Conservation (phyloP, 345 rosid genomes). For the Cardamine occulta region DNA sequence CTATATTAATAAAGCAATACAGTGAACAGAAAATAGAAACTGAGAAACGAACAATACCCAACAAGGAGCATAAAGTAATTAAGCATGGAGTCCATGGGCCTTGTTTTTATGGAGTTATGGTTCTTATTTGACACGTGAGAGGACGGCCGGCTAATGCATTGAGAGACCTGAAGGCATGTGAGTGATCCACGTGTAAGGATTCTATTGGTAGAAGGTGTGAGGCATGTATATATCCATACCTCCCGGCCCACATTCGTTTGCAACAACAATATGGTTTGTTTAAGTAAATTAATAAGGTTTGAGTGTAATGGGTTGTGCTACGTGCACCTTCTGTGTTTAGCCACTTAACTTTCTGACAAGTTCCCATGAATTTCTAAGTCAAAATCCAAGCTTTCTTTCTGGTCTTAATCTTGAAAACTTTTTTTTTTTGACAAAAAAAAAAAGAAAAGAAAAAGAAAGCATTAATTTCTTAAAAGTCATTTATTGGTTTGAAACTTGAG, state of each 20-base stretch:
- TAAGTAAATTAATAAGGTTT: constrained; percentile 8
- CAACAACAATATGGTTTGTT: constrained; percentile 1
- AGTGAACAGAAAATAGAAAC: constrained; percentile 15
- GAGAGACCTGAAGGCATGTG: constrained; percentile 26
- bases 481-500: no score
- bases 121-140: constrained; percentile 30
- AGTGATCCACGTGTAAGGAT: not conserved
- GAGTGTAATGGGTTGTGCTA: constrained; percentile 20
- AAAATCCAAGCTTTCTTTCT: constrained; percentile 6
- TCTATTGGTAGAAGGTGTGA: constrained; percentile 2
- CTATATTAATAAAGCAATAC: constrained; percentile 2
- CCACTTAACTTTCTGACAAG: constrained; percentile 16
- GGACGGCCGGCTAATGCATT: constrained; percentile 20
- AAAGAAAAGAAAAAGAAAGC: no score
- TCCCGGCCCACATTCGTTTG: constrained; percentile 35
- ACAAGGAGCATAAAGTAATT: constrained; percentile 1
- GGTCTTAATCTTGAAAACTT: constrained; percentile 12
- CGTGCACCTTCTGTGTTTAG: constrained; percentile 19
- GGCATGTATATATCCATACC: constrained; percentile 23
- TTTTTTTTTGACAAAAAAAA: no score
- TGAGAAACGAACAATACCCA: not conserved
- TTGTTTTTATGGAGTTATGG: constrained; percentile 17
- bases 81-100: constrained; percentile 17
- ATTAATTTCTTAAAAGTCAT: not conserved
- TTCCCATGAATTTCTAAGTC: constrained; percentile 21